Evolutionary conservation across 1,139 yeast genomes (phyloP).

Genomic region (Nematodospora anomalae): DNA sequence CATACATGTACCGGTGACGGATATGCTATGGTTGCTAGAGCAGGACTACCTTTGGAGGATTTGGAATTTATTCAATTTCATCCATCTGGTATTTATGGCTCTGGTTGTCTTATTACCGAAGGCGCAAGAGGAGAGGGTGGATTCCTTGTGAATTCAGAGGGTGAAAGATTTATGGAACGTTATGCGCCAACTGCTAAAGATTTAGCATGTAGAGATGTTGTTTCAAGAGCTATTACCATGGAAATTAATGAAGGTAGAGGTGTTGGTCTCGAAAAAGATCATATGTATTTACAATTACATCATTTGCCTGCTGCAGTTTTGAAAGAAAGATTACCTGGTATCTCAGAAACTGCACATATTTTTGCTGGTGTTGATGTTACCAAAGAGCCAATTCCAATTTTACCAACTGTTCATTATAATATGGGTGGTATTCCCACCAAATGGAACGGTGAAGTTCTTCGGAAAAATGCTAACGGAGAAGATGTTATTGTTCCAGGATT

Average conservation of each 20-base stretch:
- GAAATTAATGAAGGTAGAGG: slow-evolving; percentile 99
- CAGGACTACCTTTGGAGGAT: slow-evolving; percentile 96
- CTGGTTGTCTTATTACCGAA: slow-evolving; percentile 97
- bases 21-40: slow-evolving; percentile 95
- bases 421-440: slow-evolving; percentile 99
- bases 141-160: slow-evolving; percentile 89
- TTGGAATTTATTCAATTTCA: slow-evolving; percentile 98
- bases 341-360: slow-evolving; percentile 95
- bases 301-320: slow-evolving; percentile 91
- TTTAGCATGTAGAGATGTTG: slow-evolving; percentile 97
- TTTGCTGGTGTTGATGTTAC: slow-evolving; percentile 99
- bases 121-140: slow-evolving; percentile 99
- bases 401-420: slow-evolving; percentile 98
- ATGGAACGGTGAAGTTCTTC: slow-evolving; percentile 93
- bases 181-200: slow-evolving; percentile 99
- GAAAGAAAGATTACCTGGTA: slow-evolving; percentile 97
- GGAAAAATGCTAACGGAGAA: slow-evolving; percentile 80
- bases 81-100: slow-evolving; percentile 98
- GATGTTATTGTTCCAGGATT: slow-evolving; percentile 92
- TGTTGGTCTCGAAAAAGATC: slow-evolving; percentile 94
- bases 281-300: slow-evolving; percentile 88
- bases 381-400: slow-evolving; percentile 96
- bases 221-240: slow-evolving; percentile 95
- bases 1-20: slow-evolving; percentile 99
- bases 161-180: slow-evolving; percentile 99